These are phyloP conservation scores for Diplocarpon rosae DNA, from an alignment of 2,329 filamentous ascomycete species.

Conservation along the genomic window DNA sequence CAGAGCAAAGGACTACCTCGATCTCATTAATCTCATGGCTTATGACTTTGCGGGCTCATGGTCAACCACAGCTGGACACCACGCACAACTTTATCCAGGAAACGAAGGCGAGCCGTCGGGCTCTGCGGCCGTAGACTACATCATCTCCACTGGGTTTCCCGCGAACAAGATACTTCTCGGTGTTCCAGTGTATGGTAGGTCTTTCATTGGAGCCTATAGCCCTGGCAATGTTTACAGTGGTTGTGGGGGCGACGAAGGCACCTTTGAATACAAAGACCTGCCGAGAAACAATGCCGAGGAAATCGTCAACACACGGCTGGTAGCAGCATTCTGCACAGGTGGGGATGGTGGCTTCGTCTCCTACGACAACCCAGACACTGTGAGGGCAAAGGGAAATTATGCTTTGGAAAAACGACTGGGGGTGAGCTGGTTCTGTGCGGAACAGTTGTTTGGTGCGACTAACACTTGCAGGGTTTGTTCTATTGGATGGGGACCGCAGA, in stretches of 20 bases:
- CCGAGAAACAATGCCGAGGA: constrained; percentile 53
- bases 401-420: constrained; percentile 61
- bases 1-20: constrained; percentile 52
- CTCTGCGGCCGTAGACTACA: constrained; percentile 54
- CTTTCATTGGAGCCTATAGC: constrained; percentile 55
- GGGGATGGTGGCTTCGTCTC: constrained; percentile 67
- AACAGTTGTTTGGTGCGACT: background rate
- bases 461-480: constrained; percentile 50
- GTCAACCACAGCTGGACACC: constrained; percentile 58
- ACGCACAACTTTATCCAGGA: constrained; percentile 61
- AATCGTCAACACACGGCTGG: constrained; percentile 52
- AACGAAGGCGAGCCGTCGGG: constrained; percentile 48
- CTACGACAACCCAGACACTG: constrained; percentile 70
- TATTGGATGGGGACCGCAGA: constrained; percentile 76
- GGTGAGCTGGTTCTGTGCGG: constrained; percentile 27
- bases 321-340: constrained; percentile 62
- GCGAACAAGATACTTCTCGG: constrained; percentile 64
- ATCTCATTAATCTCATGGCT: constrained; percentile 68
- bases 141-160: constrained; percentile 55
- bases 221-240: constrained; percentile 51
- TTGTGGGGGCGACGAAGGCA: constrained; percentile 51
- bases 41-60: constrained; percentile 72
- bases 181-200: constrained; percentile 64
- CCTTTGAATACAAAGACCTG: constrained; percentile 63
- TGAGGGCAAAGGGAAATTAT: constrained; percentile 63